These are phyloP conservation scores for Wickerhamiella nectarea DNA, from an alignment of 805 yeast genomes.

Conservation along the genomic window DNA sequence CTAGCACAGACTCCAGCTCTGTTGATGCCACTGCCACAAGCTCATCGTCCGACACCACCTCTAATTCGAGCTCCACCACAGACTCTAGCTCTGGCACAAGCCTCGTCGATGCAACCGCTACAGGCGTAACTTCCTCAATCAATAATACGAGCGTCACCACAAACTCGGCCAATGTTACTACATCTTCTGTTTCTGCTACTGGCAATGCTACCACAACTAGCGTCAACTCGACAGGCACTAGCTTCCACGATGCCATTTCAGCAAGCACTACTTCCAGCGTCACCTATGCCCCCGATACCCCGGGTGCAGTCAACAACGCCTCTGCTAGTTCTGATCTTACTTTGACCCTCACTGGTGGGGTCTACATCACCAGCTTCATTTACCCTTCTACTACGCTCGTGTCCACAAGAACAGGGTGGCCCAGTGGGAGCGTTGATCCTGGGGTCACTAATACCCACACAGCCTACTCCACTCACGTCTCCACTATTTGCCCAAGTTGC, in stretches of 20 bases:
- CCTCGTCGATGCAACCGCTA: too few species aligned
- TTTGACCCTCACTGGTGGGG: background rate
- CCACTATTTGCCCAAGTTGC: background rate
- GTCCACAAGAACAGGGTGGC: background rate
- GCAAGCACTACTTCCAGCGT: background rate
- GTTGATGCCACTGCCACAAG: background rate
- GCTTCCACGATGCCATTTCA: background rate
- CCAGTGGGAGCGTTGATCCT: background rate
- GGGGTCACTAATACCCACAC: background rate
- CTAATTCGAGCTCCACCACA: background rate
- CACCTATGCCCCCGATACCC: background rate
- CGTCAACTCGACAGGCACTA: background rate
- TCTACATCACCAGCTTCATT: background rate
- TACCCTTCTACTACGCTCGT: background rate
- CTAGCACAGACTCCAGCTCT: background rate
- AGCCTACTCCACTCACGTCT: background rate
- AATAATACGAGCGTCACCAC: too few species aligned
- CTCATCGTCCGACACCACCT: background rate
- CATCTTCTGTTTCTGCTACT: too few species aligned
- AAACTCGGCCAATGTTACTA: too few species aligned
- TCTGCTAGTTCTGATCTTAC: background rate
- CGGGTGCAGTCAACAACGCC: background rate
- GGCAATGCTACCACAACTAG: background rate
- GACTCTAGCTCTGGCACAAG: too few species aligned
- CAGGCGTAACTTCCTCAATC: too few species aligned